Conservation (phyloP, 208 protist genomes). For the Acanthamoeba triangularis region DNA sequence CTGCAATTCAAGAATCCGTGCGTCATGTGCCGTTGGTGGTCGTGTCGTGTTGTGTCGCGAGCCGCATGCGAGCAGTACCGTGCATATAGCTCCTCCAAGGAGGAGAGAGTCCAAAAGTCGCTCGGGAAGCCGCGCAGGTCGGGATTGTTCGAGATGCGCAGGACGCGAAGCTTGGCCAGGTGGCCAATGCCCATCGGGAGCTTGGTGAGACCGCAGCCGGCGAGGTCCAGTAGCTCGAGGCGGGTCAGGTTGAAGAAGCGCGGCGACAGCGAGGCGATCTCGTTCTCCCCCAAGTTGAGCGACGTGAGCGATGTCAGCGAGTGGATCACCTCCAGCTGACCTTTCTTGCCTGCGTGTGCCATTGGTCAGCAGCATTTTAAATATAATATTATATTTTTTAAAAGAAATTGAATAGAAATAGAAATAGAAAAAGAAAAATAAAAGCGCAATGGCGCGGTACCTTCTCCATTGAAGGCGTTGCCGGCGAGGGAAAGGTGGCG, state of each 20-base stretch:
- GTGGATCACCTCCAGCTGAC: not conserved
- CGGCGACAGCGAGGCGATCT: not conserved
- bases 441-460: not conserved
- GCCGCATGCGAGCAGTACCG: not conserved
- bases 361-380: too few species aligned
- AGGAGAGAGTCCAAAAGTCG: not conserved
- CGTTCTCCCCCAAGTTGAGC: not conserved
- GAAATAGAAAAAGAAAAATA: too few species aligned
- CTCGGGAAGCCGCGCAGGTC: not conserved
- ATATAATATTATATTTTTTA: too few species aligned
- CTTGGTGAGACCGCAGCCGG: not conserved
- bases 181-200: not conserved
- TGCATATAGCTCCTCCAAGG: conserved; percentile 1
- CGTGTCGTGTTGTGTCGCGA: too few species aligned
- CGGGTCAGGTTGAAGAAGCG: not conserved
- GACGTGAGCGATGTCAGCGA: not conserved
- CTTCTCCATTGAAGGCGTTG: not conserved
- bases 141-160: not conserved
- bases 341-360: not conserved
- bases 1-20: too few species aligned
- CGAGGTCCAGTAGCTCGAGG: not conserved
- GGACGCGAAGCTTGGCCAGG: conserved; percentile 18
- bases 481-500: not conserved
- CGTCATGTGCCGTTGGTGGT: too few species aligned
- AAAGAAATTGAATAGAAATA: not conserved